Evolutionary conservation across 768 basidiomycete genomes (phyloP), one percentile per base, ranked within the genome.

Genomic region (Cytidiella melzeri): DNA sequence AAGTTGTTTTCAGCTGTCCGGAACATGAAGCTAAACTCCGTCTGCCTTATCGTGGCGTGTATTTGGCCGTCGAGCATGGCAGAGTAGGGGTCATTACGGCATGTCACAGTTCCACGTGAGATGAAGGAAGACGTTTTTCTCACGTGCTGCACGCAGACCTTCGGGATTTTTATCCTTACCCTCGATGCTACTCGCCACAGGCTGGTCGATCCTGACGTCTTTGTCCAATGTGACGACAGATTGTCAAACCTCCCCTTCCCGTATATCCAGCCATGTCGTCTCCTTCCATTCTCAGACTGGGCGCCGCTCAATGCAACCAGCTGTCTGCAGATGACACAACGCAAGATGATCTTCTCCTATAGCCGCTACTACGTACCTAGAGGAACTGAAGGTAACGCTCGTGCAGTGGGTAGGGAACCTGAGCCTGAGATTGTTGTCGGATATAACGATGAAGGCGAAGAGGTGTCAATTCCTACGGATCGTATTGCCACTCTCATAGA

Each of bases 301-400:
- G 7, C 18, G 1, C 19, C 24, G 10, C 58, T 64, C 23, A 24
- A 43, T 24, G 38, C 55, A 24, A 55, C 62, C 28, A 39, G 56
- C 19, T 66, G 64, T 51, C 48, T 63, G 26, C 64, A 66, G 48
- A 57, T 66, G 56, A 61, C 64, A 40, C 57, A 56, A 41, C 53
- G 58, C 25, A 55, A 46, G 48, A 47, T 66, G 26, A 61, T 53
- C 47, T 52, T 66, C 23, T 54, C 59, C 7, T 63, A 57, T 54
- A 51, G 57, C 34, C 50, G 47, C 1, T 26, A 26, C 13, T 41
- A 41, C 9, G 18, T 43, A 25, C 52, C 37, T 12, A 27, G n/a
- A 5, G n/a, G n/a, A n/a, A n/a, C n/a, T n/a, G n/a, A n/a, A n/a
- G n/a, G n/a, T n/a, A n/a, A n/a, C n/a, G n/a, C n/a, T 7, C 43